phyloP scores from a whole-genome alignment of 2,329 filamentous ascomycete genomes.

The Balansia obtecta region DNA sequence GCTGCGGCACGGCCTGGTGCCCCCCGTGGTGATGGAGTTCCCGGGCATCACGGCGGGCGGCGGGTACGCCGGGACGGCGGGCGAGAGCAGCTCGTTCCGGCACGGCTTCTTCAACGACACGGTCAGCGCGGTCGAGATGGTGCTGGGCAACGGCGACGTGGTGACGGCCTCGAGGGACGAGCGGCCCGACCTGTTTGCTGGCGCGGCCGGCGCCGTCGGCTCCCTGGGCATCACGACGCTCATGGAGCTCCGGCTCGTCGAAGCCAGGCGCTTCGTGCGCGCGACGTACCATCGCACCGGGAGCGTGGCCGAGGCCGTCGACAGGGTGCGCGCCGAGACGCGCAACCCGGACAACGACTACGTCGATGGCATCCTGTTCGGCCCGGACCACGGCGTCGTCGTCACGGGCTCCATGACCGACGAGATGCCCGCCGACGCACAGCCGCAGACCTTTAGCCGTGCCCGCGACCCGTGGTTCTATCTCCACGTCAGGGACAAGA shows the following conservation, averaged over 20 bases:
- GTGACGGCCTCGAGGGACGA: constrained; percentile 34
- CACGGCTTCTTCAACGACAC: constrained; percentile 61
- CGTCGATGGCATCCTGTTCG: constrained; percentile 61
- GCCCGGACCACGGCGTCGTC: constrained; percentile 49
- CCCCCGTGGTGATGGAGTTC: constrained; percentile 65
- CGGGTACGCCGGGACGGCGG: constrained; percentile 57
- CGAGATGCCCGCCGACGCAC: constrained; percentile 25
- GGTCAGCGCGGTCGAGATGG: constrained; percentile 52
- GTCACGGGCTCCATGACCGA: constrained; percentile 52
- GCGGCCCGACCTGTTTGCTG: constrained; percentile 47
- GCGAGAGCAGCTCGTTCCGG: constrained; percentile 57
- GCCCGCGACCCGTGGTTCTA: constrained; percentile 66
- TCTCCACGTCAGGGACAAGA: constrained; percentile 48
- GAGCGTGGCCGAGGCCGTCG: constrained; percentile 34
- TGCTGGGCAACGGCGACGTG: constrained; percentile 54
- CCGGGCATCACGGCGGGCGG: constrained; percentile 64
- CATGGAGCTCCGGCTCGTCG: constrained; percentile 49
- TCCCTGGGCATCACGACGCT: constrained; percentile 56
- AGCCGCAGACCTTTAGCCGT: constrained; percentile 42
- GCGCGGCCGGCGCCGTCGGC: constrained; percentile 54
- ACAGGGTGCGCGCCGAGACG: constrained; percentile 36
- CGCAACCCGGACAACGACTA: constrained; percentile 44
- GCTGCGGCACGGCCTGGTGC: constrained; percentile 51
- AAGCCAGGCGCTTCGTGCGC: constrained; percentile 48
- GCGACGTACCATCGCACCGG: constrained; percentile 46